Evolutionary conservation across 768 basidiomycete genomes (phyloP), one percentile per base, ranked within the genome.

Genomic region (Clitopilus hobsonii): DNA sequence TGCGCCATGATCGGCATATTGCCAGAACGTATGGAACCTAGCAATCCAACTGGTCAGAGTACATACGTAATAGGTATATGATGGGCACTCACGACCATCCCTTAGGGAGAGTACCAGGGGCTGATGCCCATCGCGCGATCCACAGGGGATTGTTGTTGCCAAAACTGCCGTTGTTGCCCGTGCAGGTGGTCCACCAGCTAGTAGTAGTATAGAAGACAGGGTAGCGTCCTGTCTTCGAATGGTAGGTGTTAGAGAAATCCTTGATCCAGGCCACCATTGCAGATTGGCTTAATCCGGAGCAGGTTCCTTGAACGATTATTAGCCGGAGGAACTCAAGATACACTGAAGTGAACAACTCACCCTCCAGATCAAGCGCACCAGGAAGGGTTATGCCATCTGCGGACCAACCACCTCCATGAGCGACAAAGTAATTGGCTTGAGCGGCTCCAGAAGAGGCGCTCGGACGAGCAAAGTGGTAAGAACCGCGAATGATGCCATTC

Each of bases 161-260:
- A 58, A 88, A 87, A 3, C 67, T 69, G 13, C 71, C 68, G 54
- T 75, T 81, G 64, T 84, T 81, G 0, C 80, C 83, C 2, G 86
- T 88, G 65, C 86, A 88, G 7, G 73, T 75, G 8, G 60, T 79
- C 86, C 86, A 88, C 86, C 86, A 88, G 63, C 78, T 71, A 10
- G 82, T 85, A 3, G 80, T 83, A 25, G 81, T 81, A 59, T 86
- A 86, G 54, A 86, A 83, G 36, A 81, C 81, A 18, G 41, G 41
- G 22, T 45, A 45, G 10, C 79, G 75, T 25, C 71, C 69, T 6
- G 80, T 82, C 11, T 61, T 55, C 13, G 77, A 54, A 13, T 82
- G 61, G 60, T 85, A 87, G 0, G 85, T 85, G 61, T 76, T 65
- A 1, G 84, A 84, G 68, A 88, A 88, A 62, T 81, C 80, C 27